Evolutionary conservation across 2,329 filamentous ascomycete species (phyloP).

Genomic region (Exophiala alcalophila): DNA sequence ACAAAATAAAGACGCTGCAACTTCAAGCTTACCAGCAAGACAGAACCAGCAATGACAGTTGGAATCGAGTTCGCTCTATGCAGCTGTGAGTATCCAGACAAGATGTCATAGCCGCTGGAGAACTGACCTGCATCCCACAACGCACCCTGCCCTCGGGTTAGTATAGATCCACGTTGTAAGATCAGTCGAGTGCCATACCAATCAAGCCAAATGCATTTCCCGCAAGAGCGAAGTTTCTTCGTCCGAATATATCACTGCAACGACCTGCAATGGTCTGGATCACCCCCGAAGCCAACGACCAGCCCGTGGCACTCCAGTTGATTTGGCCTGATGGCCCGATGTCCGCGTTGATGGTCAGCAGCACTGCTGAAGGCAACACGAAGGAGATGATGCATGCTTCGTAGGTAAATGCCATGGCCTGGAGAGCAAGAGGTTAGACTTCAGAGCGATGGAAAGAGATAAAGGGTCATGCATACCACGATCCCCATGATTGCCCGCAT

Average conservation of each 20-base stretch:
- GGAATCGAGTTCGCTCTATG: background rate
- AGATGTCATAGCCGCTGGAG: background rate
- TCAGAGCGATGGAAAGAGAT: no score
- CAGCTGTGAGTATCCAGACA: background rate
- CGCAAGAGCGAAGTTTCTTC: constrained; percentile 11
- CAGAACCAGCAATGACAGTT: constrained; percentile 1
- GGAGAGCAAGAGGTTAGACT: no score
- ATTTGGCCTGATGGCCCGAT: constrained; percentile 15
- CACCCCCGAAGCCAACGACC: constrained; percentile 8
- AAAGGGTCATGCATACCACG: no score
- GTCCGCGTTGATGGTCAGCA: constrained; percentile 14
- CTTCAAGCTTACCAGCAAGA: background rate
- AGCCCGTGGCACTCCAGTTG: constrained; percentile 10
- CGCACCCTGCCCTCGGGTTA: no score
- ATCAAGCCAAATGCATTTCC: constrained; percentile 7
- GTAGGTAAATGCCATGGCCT: constrained; percentile 19
- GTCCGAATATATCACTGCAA: constrained; percentile 20
- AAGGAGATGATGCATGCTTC: constrained; percentile 14
- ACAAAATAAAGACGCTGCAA: background rate
- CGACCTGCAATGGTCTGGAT: constrained; percentile 14
- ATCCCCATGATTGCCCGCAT: no score
- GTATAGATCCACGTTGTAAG: no score
- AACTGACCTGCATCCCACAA: background rate
- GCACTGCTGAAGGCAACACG: constrained; percentile 8
- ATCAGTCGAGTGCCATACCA: no score